A percentile compares a stretch with the other conserved stretches of the same genome.
Conservation (phyloP, 2,329 filamentous ascomycete species). For the Sporothrix brunneoviolacea region DNA sequence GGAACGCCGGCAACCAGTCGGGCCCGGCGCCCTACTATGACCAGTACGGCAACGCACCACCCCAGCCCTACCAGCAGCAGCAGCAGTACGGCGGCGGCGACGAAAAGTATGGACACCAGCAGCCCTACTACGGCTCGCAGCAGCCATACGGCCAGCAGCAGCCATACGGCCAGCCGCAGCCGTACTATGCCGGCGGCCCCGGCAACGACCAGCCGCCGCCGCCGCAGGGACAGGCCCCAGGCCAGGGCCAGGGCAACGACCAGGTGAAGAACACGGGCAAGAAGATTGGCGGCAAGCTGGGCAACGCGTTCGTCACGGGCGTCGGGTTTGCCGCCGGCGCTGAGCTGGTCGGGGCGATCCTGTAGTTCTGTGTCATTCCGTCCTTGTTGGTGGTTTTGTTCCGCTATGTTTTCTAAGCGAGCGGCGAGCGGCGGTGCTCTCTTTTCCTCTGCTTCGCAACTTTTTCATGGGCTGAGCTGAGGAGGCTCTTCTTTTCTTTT, state of each 20-base stretch:
- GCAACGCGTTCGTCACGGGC: conserved; percentile 78
- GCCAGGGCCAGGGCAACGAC: conserved; percentile 42
- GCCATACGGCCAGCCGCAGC: conserved; percentile 30
- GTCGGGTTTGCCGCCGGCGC: conserved; percentile 86
- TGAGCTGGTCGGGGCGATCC: conserved; percentile 86
- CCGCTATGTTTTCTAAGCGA: background rate
- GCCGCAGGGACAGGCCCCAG: too few species aligned
- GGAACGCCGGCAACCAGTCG: conserved; percentile 22
- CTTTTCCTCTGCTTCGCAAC: background rate
- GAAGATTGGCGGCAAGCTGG: conserved; percentile 95
- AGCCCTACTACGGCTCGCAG: conserved; percentile 19
- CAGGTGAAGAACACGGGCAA: conserved; percentile 74
- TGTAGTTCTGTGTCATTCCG: conserved; percentile 44
- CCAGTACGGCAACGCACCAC: conserved; percentile 7
- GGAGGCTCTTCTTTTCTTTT: background rate
- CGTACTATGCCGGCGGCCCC: conserved; percentile 31
- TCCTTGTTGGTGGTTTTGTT: conserved; percentile 3
- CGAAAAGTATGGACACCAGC: conserved; percentile 23
- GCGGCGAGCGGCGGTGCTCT: background rate
- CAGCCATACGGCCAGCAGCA: conserved; percentile 20
- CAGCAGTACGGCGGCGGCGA: conserved; percentile 16
- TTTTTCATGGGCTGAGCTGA: too few species aligned
- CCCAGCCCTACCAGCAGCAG: conserved; percentile 15
- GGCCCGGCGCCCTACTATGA: conserved; percentile 14
- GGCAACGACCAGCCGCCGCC: conserved; percentile 27